A percentile compares a stretch with the other conserved stretches of the same genome.
Conservation (phyloP, 2,329 filamentous ascomycete species). For the Calycina marina region DNA sequence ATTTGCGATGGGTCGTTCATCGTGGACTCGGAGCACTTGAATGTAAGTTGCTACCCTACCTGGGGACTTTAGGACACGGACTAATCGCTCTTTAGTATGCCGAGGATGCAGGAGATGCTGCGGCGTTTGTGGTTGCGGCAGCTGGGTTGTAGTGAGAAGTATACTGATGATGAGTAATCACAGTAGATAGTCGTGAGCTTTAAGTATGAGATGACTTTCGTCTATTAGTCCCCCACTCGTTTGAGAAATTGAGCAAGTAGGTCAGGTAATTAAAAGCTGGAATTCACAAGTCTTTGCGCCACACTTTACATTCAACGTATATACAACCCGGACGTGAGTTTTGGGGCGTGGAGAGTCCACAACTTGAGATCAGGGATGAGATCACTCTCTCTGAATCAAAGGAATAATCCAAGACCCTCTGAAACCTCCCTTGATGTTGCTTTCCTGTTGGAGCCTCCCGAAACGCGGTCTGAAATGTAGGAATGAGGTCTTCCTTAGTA, state of each 20-base stretch:
- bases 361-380: constrained; percentile 3
- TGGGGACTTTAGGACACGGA: not conserved
- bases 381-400: constrained; percentile 24
- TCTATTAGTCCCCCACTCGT: too few relatives aligned
- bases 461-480: too few relatives aligned
- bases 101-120: constrained; percentile 3
- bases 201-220: too few relatives aligned
- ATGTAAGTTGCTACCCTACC: constrained; percentile 2
- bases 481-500: too few relatives aligned
- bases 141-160: too few relatives aligned
- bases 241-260: too few relatives aligned
- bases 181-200: too few relatives aligned
- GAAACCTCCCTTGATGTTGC: not conserved
- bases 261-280: too few relatives aligned
- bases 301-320: too few relatives aligned
- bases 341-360: constrained; percentile 1
- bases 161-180: too few relatives aligned
- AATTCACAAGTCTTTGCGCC: too few relatives aligned
- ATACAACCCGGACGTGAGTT: constrained; percentile 1
- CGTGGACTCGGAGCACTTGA: constrained; percentile 11
- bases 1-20: constrained; percentile 10
- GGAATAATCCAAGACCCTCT: not conserved
- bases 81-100: constrained; percentile 1
- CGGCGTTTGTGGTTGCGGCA: constrained; percentile 1
- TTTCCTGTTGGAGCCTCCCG: too few relatives aligned